phyloP scores from a whole-genome alignment of 2,329 filamentous ascomycete species.

The Diaporthe sp. region DNA sequence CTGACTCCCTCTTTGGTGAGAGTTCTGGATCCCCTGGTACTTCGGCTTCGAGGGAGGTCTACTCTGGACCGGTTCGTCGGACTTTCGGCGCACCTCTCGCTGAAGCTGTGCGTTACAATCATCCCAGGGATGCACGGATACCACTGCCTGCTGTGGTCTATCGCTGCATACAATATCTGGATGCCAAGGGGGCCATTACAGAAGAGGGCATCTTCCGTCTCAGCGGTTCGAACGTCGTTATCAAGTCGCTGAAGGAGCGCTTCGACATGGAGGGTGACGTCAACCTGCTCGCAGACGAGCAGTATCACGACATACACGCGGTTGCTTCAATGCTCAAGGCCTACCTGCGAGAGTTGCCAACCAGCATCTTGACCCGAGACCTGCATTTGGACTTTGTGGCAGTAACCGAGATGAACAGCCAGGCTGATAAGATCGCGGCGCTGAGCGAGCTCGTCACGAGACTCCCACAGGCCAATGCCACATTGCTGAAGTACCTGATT shows the following conservation, averaged over 20 bases:
- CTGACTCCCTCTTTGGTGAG: conserved; percentile 68
- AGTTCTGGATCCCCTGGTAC: conserved; percentile 59
- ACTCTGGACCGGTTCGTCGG: conserved; percentile 71
- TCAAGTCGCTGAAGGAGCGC: conserved; percentile 89
- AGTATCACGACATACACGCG: conserved; percentile 95
- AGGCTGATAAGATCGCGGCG: conserved; percentile 80
- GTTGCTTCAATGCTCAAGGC: conserved; percentile 94
- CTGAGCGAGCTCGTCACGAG: conserved; percentile 84
- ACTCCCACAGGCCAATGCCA: conserved; percentile 84
- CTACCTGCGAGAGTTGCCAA: conserved; percentile 92
- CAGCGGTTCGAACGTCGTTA: conserved; percentile 95
- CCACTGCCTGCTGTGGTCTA: conserved; percentile 94
- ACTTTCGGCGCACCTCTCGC: conserved; percentile 89
- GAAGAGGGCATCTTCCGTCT: conserved; percentile 98
- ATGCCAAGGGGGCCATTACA: conserved; percentile 81
- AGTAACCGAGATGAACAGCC: conserved; percentile 83
- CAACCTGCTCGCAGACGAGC: conserved; percentile 84
- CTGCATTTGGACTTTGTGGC: conserved; percentile 90
- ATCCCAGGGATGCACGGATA: conserved; percentile 79
- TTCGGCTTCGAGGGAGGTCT: conserved; percentile 55
- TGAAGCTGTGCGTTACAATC: conserved; percentile 87
- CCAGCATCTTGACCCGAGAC: conserved; percentile 91
- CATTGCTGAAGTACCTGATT: conserved; percentile 86
- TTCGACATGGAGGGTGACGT: conserved; percentile 96
- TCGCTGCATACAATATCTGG: conserved; percentile 93